Evolutionary conservation across 345 rosid species (phyloP), one percentile per base, ranked within the genome.

Genomic region (Microthlaspi erraticum): DNA sequence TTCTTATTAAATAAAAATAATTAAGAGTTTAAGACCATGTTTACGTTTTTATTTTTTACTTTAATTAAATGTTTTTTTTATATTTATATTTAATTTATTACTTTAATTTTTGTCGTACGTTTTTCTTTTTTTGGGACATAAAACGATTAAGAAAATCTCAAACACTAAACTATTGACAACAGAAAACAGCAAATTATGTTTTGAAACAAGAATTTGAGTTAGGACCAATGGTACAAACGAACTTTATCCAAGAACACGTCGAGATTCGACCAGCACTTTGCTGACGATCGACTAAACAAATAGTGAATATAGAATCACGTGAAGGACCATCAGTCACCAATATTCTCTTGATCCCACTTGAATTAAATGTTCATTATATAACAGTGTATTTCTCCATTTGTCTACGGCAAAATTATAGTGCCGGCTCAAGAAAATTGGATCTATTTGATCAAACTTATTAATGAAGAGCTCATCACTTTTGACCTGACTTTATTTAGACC

Each of bases 381-480:
- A 11, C 7, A 17, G 16, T 17, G n/a, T 17, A 33, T 34, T 8
- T 64, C 12, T 48, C 2, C 13, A 18, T 39, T 59, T 23, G 34
- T 41, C 20, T 26, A 34, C 16, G 45, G 29, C 16, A 31, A 6
- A 16, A 29, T 46, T 18, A 64, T 36, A 31, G 5, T 23, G 29
- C 8, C 10, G 8, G 42, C 14, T 66, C 37, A 39, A 52, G 50
- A 42, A 23, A 66, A 66, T 8, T 53, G 32, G 20, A 13, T 53
- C 10, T 7, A 10, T 66, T 66, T 66, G 18, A 5, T 12, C 26
- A 23, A 23, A 26, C 29, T 26, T 39, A 41, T 41, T 32, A 6
- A 14, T 13, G 14, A 48, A 12, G 16, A 72, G 71, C 71, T 64
- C 58, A 46, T 45, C 70, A 55, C 71, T 8, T 64, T 72, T 72